These are phyloP conservation scores for Fusarium sp. DNA, from an alignment of 2,329 filamentous ascomycete species.

Conservation along the genomic window DNA sequence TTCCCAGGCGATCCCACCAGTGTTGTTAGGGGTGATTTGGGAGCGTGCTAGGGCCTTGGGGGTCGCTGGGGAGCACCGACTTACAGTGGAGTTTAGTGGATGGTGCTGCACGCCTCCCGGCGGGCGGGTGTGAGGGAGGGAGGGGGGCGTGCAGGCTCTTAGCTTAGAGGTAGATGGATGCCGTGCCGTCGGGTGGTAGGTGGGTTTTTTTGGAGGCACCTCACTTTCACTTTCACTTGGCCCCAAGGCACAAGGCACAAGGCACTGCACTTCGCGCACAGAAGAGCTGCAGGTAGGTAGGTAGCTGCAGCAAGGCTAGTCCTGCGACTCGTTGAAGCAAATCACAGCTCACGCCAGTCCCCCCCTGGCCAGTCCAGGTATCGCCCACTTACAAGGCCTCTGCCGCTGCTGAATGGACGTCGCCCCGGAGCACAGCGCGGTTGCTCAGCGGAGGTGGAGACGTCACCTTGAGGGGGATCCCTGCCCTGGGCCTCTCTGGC, in stretches of 20 bases:
- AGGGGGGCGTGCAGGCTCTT: conserved; percentile 15
- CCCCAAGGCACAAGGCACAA: conserved; percentile 30
- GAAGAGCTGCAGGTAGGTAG: not conserved
- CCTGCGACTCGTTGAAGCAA: conserved; percentile 23
- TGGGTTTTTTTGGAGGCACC: not conserved
- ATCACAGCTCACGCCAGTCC: conserved; percentile 42
- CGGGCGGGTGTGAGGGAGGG: conserved; percentile 9
- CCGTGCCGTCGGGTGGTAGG: conserved; percentile 13
- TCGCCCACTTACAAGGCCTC: conserved; percentile 35
- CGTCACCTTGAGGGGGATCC: conserved; percentile 40
- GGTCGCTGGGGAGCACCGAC: conserved; percentile 40
- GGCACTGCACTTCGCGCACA: conserved; percentile 29
- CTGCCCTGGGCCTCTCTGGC: conserved; percentile 34
- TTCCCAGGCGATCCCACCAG: conserved; percentile 47
- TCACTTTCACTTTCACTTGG: conserved; percentile 15
- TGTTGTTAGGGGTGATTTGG: conserved; percentile 52
- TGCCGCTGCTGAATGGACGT: conserved; percentile 41
- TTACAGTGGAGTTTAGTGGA: conserved; percentile 40
- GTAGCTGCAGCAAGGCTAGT: conserved; percentile 22
- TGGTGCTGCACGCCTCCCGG: conserved; percentile 17
- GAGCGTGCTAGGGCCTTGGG: conserved; percentile 41
- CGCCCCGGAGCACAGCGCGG: conserved; percentile 39
- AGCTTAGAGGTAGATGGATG: conserved; percentile 7
- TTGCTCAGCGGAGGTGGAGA: conserved; percentile 47
- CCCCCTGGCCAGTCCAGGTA: conserved; percentile 35